Evolutionary conservation across 208 protist species (phyloP).

Genomic region (Phytomonas sp.): DNA sequence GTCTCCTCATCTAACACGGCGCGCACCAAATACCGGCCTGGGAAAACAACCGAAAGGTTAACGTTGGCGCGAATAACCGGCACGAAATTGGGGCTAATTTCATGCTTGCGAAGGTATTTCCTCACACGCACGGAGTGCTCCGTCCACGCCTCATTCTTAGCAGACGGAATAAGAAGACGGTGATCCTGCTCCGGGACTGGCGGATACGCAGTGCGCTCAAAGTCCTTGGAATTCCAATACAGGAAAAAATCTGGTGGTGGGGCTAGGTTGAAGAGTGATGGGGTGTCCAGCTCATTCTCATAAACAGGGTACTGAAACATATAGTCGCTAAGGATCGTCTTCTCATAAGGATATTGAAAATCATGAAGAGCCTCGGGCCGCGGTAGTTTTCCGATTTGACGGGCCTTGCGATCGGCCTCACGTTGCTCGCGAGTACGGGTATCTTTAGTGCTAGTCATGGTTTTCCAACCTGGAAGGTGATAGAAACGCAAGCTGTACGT

Average conservation of each 20-base stretch:
- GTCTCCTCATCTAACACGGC: background rate
- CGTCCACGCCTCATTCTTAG: conserved; percentile 21
- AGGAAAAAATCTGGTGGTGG: conserved; percentile 84
- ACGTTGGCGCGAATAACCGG: conserved; percentile 58
- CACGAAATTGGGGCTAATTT: conserved; percentile 63
- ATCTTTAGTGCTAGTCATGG: conserved; percentile 75
- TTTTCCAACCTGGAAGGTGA: conserved; percentile 86
- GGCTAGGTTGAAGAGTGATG: conserved; percentile 78
- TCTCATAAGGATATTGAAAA: conserved; percentile 88
- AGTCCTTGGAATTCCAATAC: conserved; percentile 78
- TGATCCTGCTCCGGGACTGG: conserved; percentile 59
- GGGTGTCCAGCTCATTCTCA: conserved; percentile 85
- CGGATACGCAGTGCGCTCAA: conserved; percentile 79
- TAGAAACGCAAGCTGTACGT: conserved; percentile 17
- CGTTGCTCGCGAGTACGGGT: conserved; percentile 77
- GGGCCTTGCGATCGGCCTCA: conserved; percentile 73
- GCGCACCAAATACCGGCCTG: conserved; percentile 5
- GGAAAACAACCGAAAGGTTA: conserved; percentile 84
- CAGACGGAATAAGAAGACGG: conserved; percentile 51
- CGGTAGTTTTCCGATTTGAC: conserved; percentile 88
- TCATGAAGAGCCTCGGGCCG: conserved; percentile 76
- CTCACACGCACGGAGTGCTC: conserved; percentile 40
- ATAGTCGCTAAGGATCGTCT: conserved; percentile 80
- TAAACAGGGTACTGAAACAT: conserved; percentile 90
- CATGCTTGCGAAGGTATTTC: conserved; percentile 80